Percentiles rank a stretch among this genome's conserved stretches.
These are phyloP conservation scores for Sistotremastrum suecicum DNA, from an alignment of 768 basidiomycete genomes.

Conservation along the genomic window DNA sequence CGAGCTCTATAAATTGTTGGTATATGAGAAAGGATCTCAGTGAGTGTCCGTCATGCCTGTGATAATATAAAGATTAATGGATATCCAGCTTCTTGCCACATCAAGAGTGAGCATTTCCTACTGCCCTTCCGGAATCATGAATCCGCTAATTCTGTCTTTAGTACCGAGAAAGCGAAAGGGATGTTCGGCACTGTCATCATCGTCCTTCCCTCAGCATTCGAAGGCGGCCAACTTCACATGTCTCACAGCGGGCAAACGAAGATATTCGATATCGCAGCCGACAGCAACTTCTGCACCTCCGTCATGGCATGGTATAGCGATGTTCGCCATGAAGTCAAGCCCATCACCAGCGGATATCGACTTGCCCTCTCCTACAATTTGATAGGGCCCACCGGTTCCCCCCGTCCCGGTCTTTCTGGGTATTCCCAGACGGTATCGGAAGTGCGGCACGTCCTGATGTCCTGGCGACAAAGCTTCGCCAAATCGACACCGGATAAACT, in stretches of 20 bases:
- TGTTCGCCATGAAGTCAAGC: constrained; percentile 35
- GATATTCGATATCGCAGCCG: constrained; percentile 21
- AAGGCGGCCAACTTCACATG: constrained; percentile 31
- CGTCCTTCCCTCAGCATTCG: constrained; percentile 30
- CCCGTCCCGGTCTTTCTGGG: constrained; percentile 16
- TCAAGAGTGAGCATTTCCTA: constrained; percentile 25
- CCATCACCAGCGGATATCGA: constrained; percentile 33
- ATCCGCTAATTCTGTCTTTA: constrained; percentile 7
- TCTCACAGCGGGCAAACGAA: constrained; percentile 21
- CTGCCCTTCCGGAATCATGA: background rate
- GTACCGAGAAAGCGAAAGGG: constrained; percentile 30
- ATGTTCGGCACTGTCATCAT: constrained; percentile 41
- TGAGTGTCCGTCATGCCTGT: constrained; percentile 12
- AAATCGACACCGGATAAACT: constrained; percentile 9
- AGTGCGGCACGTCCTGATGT: constrained; percentile 20
- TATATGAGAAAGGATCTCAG: constrained; percentile 39
- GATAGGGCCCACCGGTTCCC: constrained; percentile 20
- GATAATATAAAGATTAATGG: background rate
- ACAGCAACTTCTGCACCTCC: constrained; percentile 20
- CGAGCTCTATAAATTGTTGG: constrained; percentile 32
- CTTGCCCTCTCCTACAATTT: constrained; percentile 39
- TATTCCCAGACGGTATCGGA: constrained; percentile 9
- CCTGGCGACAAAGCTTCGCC: constrained; percentile 18
- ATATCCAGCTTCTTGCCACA: constrained; percentile 27
- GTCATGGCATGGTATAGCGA: constrained; percentile 40